These are phyloP conservation scores for Verticillium isaacii DNA, from an alignment of 2,329 filamentous ascomycete genomes.

Conservation along the genomic window DNA sequence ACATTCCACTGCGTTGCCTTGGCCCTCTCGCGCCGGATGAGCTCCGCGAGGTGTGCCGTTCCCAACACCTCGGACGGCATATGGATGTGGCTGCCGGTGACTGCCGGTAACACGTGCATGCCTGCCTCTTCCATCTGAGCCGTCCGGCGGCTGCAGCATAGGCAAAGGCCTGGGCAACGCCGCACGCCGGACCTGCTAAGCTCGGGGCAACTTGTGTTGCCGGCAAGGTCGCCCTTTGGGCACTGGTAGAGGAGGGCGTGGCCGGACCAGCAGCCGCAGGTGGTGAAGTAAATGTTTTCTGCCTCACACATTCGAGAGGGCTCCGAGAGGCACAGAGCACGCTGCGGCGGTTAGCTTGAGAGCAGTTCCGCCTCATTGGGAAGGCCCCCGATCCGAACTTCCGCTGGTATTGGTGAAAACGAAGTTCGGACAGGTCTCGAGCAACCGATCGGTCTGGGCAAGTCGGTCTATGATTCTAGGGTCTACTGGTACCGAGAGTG, in stretches of 20 bases:
- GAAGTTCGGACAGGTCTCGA: no score
- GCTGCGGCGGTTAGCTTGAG: no score
- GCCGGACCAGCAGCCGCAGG: conserved; percentile 10
- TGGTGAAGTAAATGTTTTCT: conserved; percentile 9
- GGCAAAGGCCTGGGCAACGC: conserved; percentile 6
- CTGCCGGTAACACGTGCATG: neutral
- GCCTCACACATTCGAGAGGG: conserved; percentile 7
- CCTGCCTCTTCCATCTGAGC: neutral
- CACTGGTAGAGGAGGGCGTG: conserved; percentile 5
- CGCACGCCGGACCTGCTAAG: conserved; percentile 6
- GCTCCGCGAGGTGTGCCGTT: neutral
- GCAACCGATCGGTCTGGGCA: no score
- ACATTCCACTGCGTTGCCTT: neutral
- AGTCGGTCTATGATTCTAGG: no score
- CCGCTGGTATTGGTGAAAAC: no score
- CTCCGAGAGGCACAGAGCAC: no score
- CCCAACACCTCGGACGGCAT: neutral
- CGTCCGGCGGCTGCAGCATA: conserved; percentile 5
- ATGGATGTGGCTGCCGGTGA: neutral
- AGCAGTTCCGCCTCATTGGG: no score
- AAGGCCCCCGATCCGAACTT: no score
- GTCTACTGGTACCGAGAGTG: no score
- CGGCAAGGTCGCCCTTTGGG: neutral
- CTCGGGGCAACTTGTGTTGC: conserved; percentile 2
- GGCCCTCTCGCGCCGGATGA: neutral